Evolutionary conservation across 139 green algal genomes (phyloP), one percentile per base, ranked within the genome.

Genomic region (Coelastrella sp.): DNA sequence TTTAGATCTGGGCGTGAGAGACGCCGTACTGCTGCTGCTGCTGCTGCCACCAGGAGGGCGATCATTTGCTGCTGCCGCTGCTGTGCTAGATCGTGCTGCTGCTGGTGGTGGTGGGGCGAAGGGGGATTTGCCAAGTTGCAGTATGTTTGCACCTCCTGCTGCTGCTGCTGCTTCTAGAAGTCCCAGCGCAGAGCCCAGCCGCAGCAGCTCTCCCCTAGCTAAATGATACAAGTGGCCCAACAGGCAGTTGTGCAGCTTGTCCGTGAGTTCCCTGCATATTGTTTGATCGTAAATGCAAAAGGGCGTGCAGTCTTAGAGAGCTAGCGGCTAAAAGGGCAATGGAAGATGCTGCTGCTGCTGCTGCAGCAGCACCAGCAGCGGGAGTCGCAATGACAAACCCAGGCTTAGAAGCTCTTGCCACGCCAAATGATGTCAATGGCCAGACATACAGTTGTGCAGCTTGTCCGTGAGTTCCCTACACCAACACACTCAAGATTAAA

Each of bases 221-320:
- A 86, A 75, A 71, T 88, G 73, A 87, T 95, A 96, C 60, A 96
- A 90, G 73, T 96, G 89, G 5, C 94, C 94, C 57, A 96, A 73
- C 20, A 94, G 47, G 75, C 91, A 95, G 76, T 89, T 82, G 71
- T 83, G 61, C 68, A 91, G 80, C 5, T 76, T 75, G 58, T 88
- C 80, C 80, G 57, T 22, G 16, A 87, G 14, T 57, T 88, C 88
- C 71, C 85, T 90, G 74, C 19, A 81, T 47, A 47, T 47, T 47
- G 32, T 47, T 47, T 47, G 32, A 47, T 47, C 32, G 32, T 47
- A 47, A 47, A 47, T 47, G 32, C 32, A 47, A 47, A 47, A 47
- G 32, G 32, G 32, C 32, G 32, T 47, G 32, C 32, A 47, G 32
- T 47, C 32, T 47, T 47, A 47, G 32, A 47, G 1, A 47, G 32